phyloP scores from a whole-genome alignment of 208 protist species.

The Leishmania arabica region DNA sequence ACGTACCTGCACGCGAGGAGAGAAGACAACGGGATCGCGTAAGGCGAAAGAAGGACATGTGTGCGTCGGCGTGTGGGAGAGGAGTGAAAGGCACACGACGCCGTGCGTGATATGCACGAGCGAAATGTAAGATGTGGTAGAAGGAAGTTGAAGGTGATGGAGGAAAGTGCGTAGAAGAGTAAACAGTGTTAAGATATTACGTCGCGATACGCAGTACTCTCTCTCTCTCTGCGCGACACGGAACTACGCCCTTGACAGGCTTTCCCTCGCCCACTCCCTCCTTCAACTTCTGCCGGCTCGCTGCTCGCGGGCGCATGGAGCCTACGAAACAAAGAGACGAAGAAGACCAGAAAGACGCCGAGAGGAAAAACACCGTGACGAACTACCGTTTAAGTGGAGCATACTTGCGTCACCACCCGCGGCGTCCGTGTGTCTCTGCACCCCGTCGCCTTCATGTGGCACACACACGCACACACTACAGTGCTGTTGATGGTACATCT shows the following conservation, averaged over 20 bases:
- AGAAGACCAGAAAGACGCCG: background rate
- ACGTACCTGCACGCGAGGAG: background rate
- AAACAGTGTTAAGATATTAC: too few relatives aligned
- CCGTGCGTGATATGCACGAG: background rate
- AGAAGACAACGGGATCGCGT: background rate
- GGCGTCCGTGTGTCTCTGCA: background rate
- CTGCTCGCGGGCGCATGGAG: background rate
- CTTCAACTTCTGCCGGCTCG: background rate
- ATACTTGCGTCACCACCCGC: background rate
- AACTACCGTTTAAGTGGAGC: background rate
- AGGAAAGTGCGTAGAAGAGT: background rate
- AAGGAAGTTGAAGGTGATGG: background rate
- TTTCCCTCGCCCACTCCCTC: background rate
- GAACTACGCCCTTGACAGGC: too few relatives aligned
- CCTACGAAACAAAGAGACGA: background rate
- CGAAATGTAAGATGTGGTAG: background rate
- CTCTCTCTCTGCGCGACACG: background rate
- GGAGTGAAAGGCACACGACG: background rate
- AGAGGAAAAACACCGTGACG: background rate
- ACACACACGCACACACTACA: background rate
- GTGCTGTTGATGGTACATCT: background rate
- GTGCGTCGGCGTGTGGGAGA: background rate
- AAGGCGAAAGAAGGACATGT: background rate
- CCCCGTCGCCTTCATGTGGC: background rate
- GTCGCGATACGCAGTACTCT: background rate